A percentile compares a stretch with the other conserved stretches of the same genome.
Evolutionary conservation across 75 land plant genomes (phyloP).

Genomic region (Cunninghamia lanceolata): DNA sequence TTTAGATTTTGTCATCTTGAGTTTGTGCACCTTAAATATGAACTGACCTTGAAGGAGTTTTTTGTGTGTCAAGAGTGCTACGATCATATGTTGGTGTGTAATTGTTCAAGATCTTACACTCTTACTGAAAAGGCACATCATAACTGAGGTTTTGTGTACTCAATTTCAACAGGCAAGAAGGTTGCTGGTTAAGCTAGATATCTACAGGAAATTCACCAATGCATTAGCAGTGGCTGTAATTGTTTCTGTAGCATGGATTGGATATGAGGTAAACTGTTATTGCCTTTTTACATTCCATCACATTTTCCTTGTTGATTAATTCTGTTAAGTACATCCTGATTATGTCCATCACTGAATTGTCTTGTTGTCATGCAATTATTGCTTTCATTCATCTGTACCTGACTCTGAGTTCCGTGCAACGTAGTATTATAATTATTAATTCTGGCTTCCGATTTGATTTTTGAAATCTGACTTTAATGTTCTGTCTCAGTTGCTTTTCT

Average conservation of each 20-base stretch:
- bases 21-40: background rate
- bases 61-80: background rate
- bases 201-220: slow-evolving; percentile 95
- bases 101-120: background rate
- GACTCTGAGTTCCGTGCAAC: background rate
- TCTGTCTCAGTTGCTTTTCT: background rate
- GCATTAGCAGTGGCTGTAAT: slow-evolving; percentile 84
- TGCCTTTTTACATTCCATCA: background rate
- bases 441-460: background rate
- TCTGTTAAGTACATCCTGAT: background rate
- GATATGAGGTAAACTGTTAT: slow-evolving; percentile 71
- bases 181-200: slow-evolving; percentile 72
- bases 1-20: background rate
- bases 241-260: slow-evolving; percentile 84
- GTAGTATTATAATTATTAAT: background rate
- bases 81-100: background rate
- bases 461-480: background rate
- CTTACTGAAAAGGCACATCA: background rate
- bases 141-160: background rate
- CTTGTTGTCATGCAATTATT: background rate
- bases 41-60: background rate
- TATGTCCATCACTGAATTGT: background rate
- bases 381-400: background rate
- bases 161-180: slow-evolving; percentile 54
- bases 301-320: background rate